A percentile compares a stretch with the other conserved stretches of the same genome.
Evolutionary conservation across 768 basidiomycete genomes (phyloP).

Genomic region (Xerocomus spinulosus): DNA sequence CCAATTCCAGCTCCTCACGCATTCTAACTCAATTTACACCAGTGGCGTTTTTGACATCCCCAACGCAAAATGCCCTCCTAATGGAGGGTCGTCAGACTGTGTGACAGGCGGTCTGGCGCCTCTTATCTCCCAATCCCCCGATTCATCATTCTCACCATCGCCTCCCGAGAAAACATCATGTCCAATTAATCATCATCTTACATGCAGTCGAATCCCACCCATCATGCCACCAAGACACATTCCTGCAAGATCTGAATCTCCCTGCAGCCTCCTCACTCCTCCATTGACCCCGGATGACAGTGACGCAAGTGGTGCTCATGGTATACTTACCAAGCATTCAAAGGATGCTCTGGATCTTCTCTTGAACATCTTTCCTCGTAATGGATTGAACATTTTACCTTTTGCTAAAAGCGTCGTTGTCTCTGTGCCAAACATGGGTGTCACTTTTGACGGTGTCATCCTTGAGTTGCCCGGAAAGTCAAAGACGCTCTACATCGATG

Average conservation of each 20-base stretch:
- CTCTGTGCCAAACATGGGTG: conserved; percentile 61
- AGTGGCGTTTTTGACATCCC: conserved; percentile 98
- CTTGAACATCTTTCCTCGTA: conserved; percentile 70
- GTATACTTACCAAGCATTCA: conserved; percentile 41
- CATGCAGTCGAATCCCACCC: conserved; percentile 23
- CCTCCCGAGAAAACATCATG: conserved; percentile 19
- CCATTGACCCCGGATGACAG: conserved; percentile 75
- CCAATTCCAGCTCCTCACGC: background rate
- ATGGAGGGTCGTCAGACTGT: conserved; percentile 91
- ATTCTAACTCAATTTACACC: conserved; percentile 7
- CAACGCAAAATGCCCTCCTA: conserved; percentile 89
- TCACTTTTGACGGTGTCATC: conserved; percentile 73
- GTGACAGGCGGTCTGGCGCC: conserved; percentile 91
- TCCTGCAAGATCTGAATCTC: conserved; percentile 37
- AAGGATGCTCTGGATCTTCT: conserved; percentile 75
- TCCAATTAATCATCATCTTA: conserved; percentile 15
- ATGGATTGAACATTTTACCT: conserved; percentile 64
- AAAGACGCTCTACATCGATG: conserved; percentile 81
- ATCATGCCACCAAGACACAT: conserved; percentile 40
- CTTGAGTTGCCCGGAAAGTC: conserved; percentile 65
- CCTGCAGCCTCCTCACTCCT: conserved; percentile 55
- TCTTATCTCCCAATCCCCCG: conserved; percentile 43
- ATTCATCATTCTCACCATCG: conserved; percentile 31
- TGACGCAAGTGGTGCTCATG: conserved; percentile 39
- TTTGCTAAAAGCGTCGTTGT: conserved; percentile 73